phyloP scores from a whole-genome alignment of 768 basidiomycete species.

The Pleurotus giganteus region DNA sequence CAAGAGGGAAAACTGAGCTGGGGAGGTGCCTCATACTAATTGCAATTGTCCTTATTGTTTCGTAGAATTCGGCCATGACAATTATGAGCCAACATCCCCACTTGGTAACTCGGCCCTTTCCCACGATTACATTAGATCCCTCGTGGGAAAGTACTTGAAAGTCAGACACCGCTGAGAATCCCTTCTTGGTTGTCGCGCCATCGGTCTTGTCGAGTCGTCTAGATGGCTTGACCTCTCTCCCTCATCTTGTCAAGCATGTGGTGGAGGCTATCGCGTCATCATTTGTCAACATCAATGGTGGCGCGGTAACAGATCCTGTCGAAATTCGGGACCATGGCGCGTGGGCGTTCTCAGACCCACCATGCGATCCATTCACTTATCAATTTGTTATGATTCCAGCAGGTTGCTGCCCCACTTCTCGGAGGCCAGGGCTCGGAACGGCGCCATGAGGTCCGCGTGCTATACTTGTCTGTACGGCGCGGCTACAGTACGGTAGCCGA shows the following conservation, averaged over 20 bases:
- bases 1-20: conserved; percentile 3
- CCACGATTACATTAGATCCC: neutral
- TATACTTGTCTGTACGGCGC: too few species aligned
- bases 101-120: neutral
- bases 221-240: neutral
- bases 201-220: neutral
- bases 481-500: too few species aligned
- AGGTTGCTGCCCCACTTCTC: too few species aligned
- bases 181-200: neutral
- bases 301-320: neutral
- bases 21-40: conserved; percentile 1
- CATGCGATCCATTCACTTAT: too few species aligned
- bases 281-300: neutral
- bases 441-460: too few species aligned
- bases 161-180: too few species aligned
- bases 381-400: too few species aligned
- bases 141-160: neutral
- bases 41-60: conserved; percentile 11
- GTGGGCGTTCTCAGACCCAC: too few species aligned
- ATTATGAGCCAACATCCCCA: conserved; percentile 3
- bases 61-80: conserved; percentile 3
- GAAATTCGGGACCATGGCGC: too few species aligned
- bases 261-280: neutral
- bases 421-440: too few species aligned
- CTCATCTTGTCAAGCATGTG: neutral